Evolutionary conservation across 2,329 filamentous ascomycete species (phyloP), one percentile per base, ranked within the genome.

Genomic region (Furcasterigmium sp.): DNA sequence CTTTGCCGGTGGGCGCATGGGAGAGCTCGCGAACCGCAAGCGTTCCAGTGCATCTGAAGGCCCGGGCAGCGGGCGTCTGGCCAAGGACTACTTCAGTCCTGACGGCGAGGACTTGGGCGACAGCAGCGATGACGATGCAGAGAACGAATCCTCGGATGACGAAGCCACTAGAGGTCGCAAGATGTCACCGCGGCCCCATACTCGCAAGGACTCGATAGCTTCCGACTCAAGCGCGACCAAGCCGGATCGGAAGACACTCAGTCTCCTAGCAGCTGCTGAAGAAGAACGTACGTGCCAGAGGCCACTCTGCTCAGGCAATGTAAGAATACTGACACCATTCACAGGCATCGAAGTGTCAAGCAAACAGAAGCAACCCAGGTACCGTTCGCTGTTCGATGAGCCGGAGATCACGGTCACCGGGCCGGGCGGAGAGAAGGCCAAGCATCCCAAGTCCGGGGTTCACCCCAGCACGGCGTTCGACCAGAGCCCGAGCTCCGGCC

Each of bases 401-500:
- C 82, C 84, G 2, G 70, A 80, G 49, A 81, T 86, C 47, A 83
- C 76, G 8, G 64, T 85, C 23, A 87, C 80, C 1, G 75, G 72
- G 23, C 77, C 84, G 1, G 68, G 75, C 3, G 81, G 82, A 14
- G 80, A 85, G 44, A 80, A 76, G 52, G 67, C 70, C 50, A 80
- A 75, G 53, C 58, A 64, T 41, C 67, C 55, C 48, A 83, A 80
- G 57, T 58, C 72, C 2, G 74, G 75, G 3, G 78, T 93, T 10
- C 91, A 94, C 59, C 91, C 91, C 1, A 80, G 81, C 42, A 95
- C 87, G 10, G 93, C 84, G 59, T 96, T 91, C 59, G 91, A 95
- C 56, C 70, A 82, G 46, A 73, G 77, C 13, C 76, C 76, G 3
- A 56, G 67, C n/a, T 80, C 78, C 5, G 70, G 72, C 4, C 66